Evolutionary conservation across 129 eudicot genomes (phyloP), one percentile per base, ranked within the genome.

Genomic region (Flaveria robusta): DNA sequence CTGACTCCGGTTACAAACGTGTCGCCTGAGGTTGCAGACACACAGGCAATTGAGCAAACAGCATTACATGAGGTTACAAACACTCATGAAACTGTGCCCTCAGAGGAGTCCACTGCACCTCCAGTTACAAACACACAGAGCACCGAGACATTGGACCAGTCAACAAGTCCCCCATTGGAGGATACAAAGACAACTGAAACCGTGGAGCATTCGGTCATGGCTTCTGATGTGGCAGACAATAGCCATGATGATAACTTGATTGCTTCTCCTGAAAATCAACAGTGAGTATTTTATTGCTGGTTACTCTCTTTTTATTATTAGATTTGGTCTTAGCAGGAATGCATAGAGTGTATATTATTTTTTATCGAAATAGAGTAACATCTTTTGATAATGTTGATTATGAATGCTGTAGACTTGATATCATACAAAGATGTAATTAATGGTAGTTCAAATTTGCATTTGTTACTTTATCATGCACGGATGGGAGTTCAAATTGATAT

Each of bases 171-270:
- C 24, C 26, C 64, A 29, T 47, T 45, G 74, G 71, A 66, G 26
- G 75, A 46, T 7, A 66, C 51, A 54, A 80, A 80, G 79, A 52
- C 63, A 19, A 45, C 69, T 52, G 83, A 66, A 45, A 47, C 63
- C 7, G 29, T 72, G 70, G 76, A 82, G 66, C 82, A 66, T 18
- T 9, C 72, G 9, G 50, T 62, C 66, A 23, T 81, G 26, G n/a
- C 66, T 68, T 23, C 80, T 49, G 66, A 41, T 4, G 56, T 77
- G 13, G 56, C 76, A 22, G 79, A 82, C 45, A 39, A 59, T 64
- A 82, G 79, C 49, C 86, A 66, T 51, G 82, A 66, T 51, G 82
- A 66, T 22, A 68, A 72, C 18, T 72, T 66, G 72, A 56, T 72
- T 54, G 46, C 71, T 34, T 74, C 78, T 18, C 77, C 45, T 27